Evolutionary conservation across 306 rosid genomes (phyloP).

Genomic region (Prunus armeniaca): DNA sequence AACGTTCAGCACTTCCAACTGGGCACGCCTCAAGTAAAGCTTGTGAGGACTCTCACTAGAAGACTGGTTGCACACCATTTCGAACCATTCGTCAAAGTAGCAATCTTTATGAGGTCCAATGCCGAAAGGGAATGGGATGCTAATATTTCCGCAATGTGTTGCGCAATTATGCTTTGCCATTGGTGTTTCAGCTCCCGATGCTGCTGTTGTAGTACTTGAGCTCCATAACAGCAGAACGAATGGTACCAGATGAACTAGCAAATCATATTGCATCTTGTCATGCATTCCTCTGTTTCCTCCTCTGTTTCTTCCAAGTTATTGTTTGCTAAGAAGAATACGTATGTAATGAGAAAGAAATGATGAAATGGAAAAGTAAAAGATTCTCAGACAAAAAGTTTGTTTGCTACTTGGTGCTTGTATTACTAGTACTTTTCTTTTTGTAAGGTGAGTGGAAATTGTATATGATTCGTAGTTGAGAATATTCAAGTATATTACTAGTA

Average conservation of each 20-base stretch:
- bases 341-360: too few species aligned
- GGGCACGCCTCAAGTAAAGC: background rate
- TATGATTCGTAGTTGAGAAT: too few species aligned
- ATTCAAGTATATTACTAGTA: too few species aligned
- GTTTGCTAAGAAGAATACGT: too few species aligned
- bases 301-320: background rate
- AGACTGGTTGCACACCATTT: background rate
- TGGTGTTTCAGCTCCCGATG: background rate
- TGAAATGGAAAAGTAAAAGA: too few species aligned
- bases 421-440: too few species aligned
- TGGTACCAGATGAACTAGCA: background rate
- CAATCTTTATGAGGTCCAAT: background rate
- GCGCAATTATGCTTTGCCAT: background rate
- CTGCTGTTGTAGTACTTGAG: background rate
- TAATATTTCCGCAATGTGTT: background rate
- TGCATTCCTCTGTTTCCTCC: background rate
- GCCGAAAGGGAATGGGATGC: slow-evolving; percentile 22
- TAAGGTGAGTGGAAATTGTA: too few species aligned
- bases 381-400: too few species aligned
- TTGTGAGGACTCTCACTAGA: too few species aligned
- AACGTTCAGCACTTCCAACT: background rate
- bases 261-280: background rate
- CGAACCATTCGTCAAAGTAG: slow-evolving; percentile 10
- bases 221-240: background rate
- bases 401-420: too few species aligned